Evolutionary conservation across 768 basidiomycete genomes (phyloP).

Genomic region (Suillus sp.): DNA sequence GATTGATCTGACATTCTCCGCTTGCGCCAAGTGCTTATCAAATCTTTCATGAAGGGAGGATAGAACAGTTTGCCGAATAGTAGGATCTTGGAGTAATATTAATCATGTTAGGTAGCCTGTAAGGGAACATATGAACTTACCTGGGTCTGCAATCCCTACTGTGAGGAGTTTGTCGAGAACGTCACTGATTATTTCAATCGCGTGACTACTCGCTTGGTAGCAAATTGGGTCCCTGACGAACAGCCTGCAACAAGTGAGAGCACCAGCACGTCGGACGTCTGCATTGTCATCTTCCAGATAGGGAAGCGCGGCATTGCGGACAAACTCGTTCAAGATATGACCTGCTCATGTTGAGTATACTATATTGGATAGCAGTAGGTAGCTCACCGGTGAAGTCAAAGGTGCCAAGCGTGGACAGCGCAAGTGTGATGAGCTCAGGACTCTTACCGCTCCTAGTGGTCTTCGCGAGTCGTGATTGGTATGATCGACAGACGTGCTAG

Average conservation of each 20-base stretch:
- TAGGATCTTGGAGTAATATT: constrained; percentile 49
- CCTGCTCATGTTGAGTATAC: constrained; percentile 44
- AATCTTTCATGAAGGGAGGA: constrained; percentile 89
- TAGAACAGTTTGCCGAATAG: constrained; percentile 85
- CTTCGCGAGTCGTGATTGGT: constrained; percentile 28
- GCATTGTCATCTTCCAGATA: constrained; percentile 92
- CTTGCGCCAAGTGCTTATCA: constrained; percentile 95
- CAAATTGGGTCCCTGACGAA: constrained; percentile 96
- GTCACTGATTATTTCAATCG: constrained; percentile 96
- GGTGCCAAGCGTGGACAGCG: constrained; percentile 80
- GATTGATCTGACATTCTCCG: constrained; percentile 95
- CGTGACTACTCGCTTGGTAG: constrained; percentile 93
- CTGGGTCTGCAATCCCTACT: constrained; percentile 95
- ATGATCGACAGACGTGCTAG: background rate
- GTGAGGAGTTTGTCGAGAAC: constrained; percentile 96
- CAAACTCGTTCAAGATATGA: constrained; percentile 94
- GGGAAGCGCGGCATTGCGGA: constrained; percentile 86
- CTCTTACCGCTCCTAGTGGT: constrained; percentile 56
- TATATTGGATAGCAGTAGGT: background rate
- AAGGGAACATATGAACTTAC: constrained; percentile 41
- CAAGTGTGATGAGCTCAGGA: constrained; percentile 74
- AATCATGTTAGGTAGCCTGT: constrained; percentile 12
- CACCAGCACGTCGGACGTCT: constrained; percentile 87
- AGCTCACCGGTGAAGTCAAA: constrained; percentile 91
- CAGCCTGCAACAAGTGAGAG: constrained; percentile 86